Evolutionary conservation across 1,284 basidiomycete species (phyloP).

Genomic region (Apiotrichum gracile): DNA sequence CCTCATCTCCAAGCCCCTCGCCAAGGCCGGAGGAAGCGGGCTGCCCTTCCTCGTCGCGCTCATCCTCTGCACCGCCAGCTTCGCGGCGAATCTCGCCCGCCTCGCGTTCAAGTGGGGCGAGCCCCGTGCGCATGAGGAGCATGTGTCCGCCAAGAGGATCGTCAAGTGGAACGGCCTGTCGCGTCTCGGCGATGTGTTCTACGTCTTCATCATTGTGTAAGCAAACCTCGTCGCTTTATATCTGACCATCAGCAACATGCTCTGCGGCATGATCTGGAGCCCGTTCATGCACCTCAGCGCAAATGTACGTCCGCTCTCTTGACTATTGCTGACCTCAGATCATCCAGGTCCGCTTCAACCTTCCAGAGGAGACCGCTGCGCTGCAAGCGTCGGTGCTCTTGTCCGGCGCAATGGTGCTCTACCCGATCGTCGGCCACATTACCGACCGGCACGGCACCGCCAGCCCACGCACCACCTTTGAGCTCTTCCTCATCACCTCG

Average conservation of each 20-base stretch:
- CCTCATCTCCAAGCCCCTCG: conserved; percentile 53
- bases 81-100: conserved; percentile 62
- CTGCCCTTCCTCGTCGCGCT: conserved; percentile 71
- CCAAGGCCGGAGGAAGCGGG: conserved; percentile 54
- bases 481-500: conserved; percentile 59
- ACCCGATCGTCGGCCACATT: conserved; percentile 59
- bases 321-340: conserved; percentile 2
- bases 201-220: conserved; percentile 56
- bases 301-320: conserved; percentile 50
- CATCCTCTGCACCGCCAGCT: conserved; percentile 58
- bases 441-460: conserved; percentile 44
- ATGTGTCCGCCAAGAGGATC: conserved; percentile 25
- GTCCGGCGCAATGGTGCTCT: conserved; percentile 66
- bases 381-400: conserved; percentile 64
- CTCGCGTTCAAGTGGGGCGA: conserved; percentile 59
- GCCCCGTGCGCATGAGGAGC: conserved; percentile 56
- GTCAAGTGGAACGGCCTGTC: conserved; percentile 24
- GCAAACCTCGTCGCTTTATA: not conserved
- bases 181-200: conserved; percentile 67
- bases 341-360: conserved; percentile 60
- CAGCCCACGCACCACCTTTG: conserved; percentile 48
- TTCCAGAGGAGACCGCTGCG: conserved; percentile 59
- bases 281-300: conserved; percentile 71
- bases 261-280: conserved; percentile 71
- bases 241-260: conserved; percentile 51